These are phyloP conservation scores for Entomophthora muscae DNA, from an alignment of 371 early-diverging fungal genomes.

Conservation along the genomic window DNA sequence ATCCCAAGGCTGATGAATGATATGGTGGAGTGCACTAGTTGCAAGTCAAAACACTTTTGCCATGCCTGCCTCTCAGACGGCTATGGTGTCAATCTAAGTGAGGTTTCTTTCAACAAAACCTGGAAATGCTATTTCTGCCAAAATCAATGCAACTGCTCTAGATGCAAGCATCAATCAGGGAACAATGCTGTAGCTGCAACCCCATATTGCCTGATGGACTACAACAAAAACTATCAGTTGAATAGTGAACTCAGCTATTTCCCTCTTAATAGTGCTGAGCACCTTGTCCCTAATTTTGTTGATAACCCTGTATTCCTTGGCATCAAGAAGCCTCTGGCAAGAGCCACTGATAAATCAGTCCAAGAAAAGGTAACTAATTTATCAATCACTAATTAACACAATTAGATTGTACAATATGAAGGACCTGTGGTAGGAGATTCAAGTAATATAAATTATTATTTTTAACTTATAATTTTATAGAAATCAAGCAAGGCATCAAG, in stretches of 20 bases:
- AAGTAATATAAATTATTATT: too few relatives aligned
- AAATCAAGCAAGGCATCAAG: too few relatives aligned
- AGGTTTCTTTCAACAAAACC: not conserved
- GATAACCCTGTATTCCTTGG: not conserved
- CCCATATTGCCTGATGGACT: not conserved
- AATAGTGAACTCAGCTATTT: not conserved
- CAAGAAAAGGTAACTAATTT: not conserved
- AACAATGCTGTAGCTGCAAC: not conserved
- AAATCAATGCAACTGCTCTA: not conserved
- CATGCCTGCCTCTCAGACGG: not conserved
- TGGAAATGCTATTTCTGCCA: not conserved
- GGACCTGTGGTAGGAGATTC: too few relatives aligned
- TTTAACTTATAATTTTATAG: too few relatives aligned
- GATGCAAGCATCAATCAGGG: not conserved
- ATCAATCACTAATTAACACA: too few relatives aligned
- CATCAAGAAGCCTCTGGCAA: not conserved
- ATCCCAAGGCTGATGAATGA: not conserved
- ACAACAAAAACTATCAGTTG: not conserved
- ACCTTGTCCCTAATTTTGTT: not conserved
- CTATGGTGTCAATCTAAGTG: not conserved
- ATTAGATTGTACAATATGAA: too few relatives aligned
- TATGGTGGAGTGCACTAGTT: not conserved
- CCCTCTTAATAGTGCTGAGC: not conserved
- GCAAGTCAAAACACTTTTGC: not conserved
- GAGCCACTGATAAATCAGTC: not conserved